Evolutionary conservation across 805 yeast species (phyloP).

Genomic region (Komagataella kurtzmanii): DNA sequence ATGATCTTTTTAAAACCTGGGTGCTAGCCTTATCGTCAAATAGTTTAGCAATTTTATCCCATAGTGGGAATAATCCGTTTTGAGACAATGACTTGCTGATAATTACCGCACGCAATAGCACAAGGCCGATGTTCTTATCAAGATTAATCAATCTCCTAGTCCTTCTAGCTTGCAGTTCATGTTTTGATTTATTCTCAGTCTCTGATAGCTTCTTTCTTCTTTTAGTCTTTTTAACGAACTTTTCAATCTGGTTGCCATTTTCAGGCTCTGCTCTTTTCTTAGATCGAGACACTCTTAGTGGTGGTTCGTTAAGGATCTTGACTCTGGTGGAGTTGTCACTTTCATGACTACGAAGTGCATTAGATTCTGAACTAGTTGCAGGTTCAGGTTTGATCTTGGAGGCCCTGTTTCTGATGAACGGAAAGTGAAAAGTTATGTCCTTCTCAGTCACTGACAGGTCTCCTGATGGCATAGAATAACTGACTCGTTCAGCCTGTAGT

Average conservation of each 20-base stretch:
- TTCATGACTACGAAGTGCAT: not conserved
- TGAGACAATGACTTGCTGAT: constrained; percentile 47
- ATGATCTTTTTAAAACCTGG: constrained; percentile 38
- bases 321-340: not conserved
- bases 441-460: not conserved
- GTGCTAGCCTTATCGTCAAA: constrained; percentile 26
- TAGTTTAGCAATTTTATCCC: constrained; percentile 42
- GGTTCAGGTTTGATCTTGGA: not conserved
- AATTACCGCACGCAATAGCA: constrained; percentile 49
- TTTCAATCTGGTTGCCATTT: not conserved
- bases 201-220: not conserved
- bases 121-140: constrained; percentile 30
- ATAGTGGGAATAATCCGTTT: constrained; percentile 39
- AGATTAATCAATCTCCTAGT: constrained; percentile 4
- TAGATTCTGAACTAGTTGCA: not conserved
- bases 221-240: not conserved
- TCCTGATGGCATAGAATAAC: not conserved
- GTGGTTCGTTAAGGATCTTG: not conserved
- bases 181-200: constrained; percentile 12
- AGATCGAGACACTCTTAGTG: constrained; percentile 1
- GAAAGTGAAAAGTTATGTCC: not conserved
- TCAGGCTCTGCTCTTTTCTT: constrained; percentile 8
- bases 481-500: not conserved
- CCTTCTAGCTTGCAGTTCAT: constrained; percentile 3
- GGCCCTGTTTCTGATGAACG: not conserved